Percentiles rank a stretch among this genome's conserved stretches.
phyloP scores from a whole-genome alignment of 108 stramenopile genomes.

The Skeletonema marinoi region DNA sequence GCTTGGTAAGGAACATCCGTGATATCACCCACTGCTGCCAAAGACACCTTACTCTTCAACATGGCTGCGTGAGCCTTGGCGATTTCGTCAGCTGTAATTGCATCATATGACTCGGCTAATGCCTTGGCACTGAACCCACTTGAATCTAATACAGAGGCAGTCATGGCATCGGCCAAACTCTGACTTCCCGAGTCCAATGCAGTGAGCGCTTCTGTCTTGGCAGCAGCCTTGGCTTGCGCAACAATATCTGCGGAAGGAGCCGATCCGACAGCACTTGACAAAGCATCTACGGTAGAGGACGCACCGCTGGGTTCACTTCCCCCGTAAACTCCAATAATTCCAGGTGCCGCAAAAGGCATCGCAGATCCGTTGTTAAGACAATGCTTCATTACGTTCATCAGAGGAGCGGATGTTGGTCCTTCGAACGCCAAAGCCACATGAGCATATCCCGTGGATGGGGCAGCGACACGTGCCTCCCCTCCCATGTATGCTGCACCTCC shows the following conservation, averaged over 20 bases:
- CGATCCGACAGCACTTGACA: slow-evolving; percentile 55
- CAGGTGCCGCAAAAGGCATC: slow-evolving; percentile 58
- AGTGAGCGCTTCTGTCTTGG: slow-evolving; percentile 77
- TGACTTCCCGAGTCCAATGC: slow-evolving; percentile 77
- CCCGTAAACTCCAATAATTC: slow-evolving; percentile 82
- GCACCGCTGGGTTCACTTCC: slow-evolving; percentile 59
- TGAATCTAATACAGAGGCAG: slow-evolving; percentile 73
- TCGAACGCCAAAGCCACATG: slow-evolving; percentile 85
- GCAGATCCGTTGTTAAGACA: slow-evolving; percentile 55
- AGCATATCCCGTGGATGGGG: slow-evolving; percentile 74
- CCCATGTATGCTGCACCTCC: slow-evolving; percentile 58
- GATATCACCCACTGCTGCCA: slow-evolving; percentile 89
- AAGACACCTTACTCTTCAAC: slow-evolving; percentile 69
- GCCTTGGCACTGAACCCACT: slow-evolving; percentile 62
- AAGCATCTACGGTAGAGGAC: slow-evolving; percentile 53
- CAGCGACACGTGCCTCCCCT: slow-evolving; percentile 77
- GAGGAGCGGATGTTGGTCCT: slow-evolving; percentile 49
- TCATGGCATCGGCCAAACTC: slow-evolving; percentile 78
- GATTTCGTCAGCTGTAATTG: slow-evolving; percentile 64
- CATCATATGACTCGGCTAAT: slow-evolving; percentile 69
- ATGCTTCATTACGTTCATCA: slow-evolving; percentile 75
- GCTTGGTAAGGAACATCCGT: slow-evolving; percentile 75
- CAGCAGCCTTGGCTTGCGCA: slow-evolving; percentile 70
- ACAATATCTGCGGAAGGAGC: slow-evolving; percentile 57
- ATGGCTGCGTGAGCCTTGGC: slow-evolving; percentile 59